Base-by-base conservation (phyloP, 768 basidiomycete genomes). In the Sporobolomyces pararoseus region DNA sequence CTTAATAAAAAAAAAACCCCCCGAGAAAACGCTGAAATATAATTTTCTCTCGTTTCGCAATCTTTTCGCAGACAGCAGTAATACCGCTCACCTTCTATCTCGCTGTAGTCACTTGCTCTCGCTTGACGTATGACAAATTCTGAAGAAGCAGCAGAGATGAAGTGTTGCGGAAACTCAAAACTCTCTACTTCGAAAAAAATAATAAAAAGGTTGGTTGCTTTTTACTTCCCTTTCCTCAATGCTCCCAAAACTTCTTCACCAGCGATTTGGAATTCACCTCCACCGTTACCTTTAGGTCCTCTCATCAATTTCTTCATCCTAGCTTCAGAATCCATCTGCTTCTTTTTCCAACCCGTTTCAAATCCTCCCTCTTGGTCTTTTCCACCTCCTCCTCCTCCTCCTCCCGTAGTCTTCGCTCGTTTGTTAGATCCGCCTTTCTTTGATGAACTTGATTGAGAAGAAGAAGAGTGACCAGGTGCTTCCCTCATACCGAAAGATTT, bases 401-500 rank as follows among this genome's bases (percentile, higher is more conserved):
- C 13, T 13, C 32, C 25, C 23, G 19, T 46, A 31, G 34, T 19
- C 23, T 16, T 49, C 16, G 16, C 21, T 47, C 1, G 64, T 25
- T 14, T 55, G 34, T 13, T 35, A 42, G 37, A 25, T n/a, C 54
- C 51, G 46, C 32, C 57, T 62, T 65, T 31, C 49, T 57, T 63
- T 13, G 9, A 13, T 25, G 25, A n/a, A 27, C 21, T 3, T 21
- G 23, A 21, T 31, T 14, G 23, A 2, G 7, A 6, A 23, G 31
- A 34, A 2, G 31, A 5, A 6, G 21, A 17, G 4, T 60, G 52
- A 16, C 73, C 73, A n/a, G 92, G 91, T 13, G 92, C 88, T 34
- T 94, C 92, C 35, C 92, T 88, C 72, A 94, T 82, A 1, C 89
- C 90, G 76, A 95, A 95, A 1, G 91, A 86, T 79, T 95, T 94